Evolutionary conservation across 1,139 yeast genomes (phyloP).

Genomic region (Saccharomyces uvarum): DNA sequence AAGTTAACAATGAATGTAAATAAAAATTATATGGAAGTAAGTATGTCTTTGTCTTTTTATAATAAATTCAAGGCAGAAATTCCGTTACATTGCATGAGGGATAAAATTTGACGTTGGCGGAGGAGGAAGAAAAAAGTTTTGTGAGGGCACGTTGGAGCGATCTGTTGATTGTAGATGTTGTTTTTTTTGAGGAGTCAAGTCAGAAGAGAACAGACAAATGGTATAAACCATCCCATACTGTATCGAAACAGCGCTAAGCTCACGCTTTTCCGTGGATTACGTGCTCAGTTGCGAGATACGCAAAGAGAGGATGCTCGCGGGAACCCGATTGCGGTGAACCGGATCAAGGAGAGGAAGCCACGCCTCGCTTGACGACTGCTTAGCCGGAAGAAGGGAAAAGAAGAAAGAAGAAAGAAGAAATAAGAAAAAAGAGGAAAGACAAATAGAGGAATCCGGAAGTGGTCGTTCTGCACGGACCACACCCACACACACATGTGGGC

Average conservation of each 20-base stretch:
- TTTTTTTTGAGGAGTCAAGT: neutral
- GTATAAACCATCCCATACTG: neutral
- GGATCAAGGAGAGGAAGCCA: neutral
- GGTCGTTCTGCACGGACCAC: neutral
- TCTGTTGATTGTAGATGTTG: neutral
- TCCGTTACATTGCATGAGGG: neutral
- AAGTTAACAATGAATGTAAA: neutral
- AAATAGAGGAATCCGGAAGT: neutral
- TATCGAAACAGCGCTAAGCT: neutral
- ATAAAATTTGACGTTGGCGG: neutral
- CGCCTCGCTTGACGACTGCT: neutral
- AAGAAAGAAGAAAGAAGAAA: neutral
- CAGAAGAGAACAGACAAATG: neutral
- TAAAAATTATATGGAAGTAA: neutral
- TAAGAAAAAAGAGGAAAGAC: neutral
- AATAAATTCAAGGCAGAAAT: neutral
- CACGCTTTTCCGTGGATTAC: neutral
- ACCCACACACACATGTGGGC: neutral
- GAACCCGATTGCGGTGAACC: neutral
- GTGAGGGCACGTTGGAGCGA: neutral
- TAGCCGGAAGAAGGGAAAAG: neutral
- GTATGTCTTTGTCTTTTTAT: slow-evolving; percentile 1
- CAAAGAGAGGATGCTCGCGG: neutral
- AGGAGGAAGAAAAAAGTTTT: neutral
- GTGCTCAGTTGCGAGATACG: neutral